Base-by-base conservation (phyloP, 257 asterid species). In the Solanum chmielewskii region DNA sequence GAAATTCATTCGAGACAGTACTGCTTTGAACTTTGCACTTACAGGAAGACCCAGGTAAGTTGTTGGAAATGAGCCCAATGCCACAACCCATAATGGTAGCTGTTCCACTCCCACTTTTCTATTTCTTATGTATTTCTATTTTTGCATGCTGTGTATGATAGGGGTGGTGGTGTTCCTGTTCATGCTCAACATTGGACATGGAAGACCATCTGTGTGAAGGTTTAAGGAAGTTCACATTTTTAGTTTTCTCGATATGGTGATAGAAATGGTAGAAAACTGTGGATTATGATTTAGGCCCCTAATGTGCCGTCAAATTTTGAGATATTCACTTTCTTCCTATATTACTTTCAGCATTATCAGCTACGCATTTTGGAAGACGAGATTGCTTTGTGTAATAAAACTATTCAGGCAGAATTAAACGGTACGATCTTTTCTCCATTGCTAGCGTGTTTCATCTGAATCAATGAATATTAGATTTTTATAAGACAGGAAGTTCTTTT, bases 281-380 rank as follows among this genome's bases (percentile, higher is more conserved):
- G 83, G 70, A 4, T 85, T 68, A 56, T 49, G 68, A 23, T 44
- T 45, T 78, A 78, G 62, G 39, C 47, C 45, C 44, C 13, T 20
- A 47, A 81, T 29, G 27, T 49, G 45, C 85, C 4, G 18, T 81
- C 69, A 49, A 81, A 49, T 81, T 13, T 78, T 49, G 44, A 29
- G 69, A 49, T 81, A 81, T 81, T 77, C 37, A 42, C 83, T 77
- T 42, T 77, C 20, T 20, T 81, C 42, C 44, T 81, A 29, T 29
- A 84, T 49, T 16, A 49, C 85, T 89, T 86, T 45, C 86, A 90
- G 92, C 60, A 73, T 85, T 45, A 83, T 75, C 89, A 90, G 87
- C 85, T 47, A 3, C 90, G 76, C 2, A 29, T 10, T 39, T 41
- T 87, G 27, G 85, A 86, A 86, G 92, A 90, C 60, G 78, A 89